Evolutionary conservation across 305 asterid genomes (phyloP).

Genomic region (Fraxinus platypoda): DNA sequence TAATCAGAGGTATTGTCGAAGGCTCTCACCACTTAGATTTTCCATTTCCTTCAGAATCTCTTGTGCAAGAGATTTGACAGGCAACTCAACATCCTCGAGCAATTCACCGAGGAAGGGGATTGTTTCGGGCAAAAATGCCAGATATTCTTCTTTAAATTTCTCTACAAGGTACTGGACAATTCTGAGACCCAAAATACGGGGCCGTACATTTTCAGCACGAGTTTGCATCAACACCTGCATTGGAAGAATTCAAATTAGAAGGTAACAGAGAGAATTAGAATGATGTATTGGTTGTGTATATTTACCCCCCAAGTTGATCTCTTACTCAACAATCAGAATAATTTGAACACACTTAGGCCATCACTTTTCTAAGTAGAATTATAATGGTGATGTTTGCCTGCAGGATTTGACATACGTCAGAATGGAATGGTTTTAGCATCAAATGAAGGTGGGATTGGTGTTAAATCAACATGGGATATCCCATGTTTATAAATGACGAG

Average conservation of each 20-base stretch:
- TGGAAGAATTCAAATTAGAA: not conserved
- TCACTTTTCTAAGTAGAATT: not conserved
- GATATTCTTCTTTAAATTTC: constrained; percentile 78
- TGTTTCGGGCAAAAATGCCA: constrained; percentile 71
- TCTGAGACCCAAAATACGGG: constrained; percentile 77
- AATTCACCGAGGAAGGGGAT: constrained; percentile 87
- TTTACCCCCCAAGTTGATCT: not conserved
- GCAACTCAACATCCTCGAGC: constrained; percentile 75
- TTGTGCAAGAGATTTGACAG: constrained; percentile 84
- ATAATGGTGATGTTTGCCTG: not conserved
- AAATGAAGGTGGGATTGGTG: not conserved
- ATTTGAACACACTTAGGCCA: not conserved
- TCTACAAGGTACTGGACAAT: constrained; percentile 63
- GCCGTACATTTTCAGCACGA: constrained; percentile 72
- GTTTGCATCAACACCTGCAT: constrained; percentile 91
- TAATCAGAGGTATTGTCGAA: constrained; percentile 63
- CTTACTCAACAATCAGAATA: not conserved
- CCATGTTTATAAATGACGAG: not conserved
- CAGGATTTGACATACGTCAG: not conserved
- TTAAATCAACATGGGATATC: not conserved
- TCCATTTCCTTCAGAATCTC: constrained; percentile 82
- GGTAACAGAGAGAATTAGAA: not conserved
- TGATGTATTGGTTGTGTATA: not conserved
- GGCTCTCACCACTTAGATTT: constrained; percentile 74
- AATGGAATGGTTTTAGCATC: not conserved